Conservation (phyloP, 2,329 filamentous ascomycete species). For the Exophiala dermatitidis region DNA sequence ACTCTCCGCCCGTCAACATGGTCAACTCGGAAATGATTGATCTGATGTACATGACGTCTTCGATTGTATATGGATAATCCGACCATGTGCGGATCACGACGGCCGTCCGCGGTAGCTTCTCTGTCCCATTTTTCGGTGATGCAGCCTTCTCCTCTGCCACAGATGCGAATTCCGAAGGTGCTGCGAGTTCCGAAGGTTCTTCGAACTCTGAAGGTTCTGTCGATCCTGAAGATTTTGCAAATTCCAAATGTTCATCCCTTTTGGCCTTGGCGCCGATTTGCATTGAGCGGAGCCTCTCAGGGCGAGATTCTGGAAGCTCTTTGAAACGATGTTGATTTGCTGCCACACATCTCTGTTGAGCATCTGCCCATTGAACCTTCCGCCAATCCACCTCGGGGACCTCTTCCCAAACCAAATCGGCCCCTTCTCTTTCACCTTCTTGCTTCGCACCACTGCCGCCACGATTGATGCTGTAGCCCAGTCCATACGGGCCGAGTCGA, state of each 20-base stretch:
- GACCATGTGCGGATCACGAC: slow-evolving; percentile 74
- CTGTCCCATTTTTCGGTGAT: slow-evolving; percentile 28
- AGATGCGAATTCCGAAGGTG: neutral
- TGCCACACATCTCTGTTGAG: slow-evolving; percentile 64
- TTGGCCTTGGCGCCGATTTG: slow-evolving; percentile 14
- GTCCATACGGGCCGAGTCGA: slow-evolving; percentile 78
- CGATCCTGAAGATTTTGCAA: neutral
- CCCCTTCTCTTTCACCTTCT: slow-evolving; percentile 72
- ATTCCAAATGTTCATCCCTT: slow-evolving; percentile 12
- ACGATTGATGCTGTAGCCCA: slow-evolving; percentile 70
- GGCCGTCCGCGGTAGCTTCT: slow-evolving; percentile 53
- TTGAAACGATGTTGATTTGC: slow-evolving; percentile 64
- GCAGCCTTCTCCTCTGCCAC: neutral
- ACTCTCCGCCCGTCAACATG: slow-evolving; percentile 72
- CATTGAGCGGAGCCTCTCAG: slow-evolving; percentile 31
- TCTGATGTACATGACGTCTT: slow-evolving; percentile 72
- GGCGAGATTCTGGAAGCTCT: slow-evolving; percentile 33
- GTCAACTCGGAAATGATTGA: slow-evolving; percentile 73
- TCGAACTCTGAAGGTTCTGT: no score
- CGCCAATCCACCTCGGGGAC: slow-evolving; percentile 68
- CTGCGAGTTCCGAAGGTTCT: no score
- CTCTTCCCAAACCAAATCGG: slow-evolving; percentile 69
- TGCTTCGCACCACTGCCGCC: slow-evolving; percentile 82
- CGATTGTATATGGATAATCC: slow-evolving; percentile 69
- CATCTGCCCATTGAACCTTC: slow-evolving; percentile 68